Percentiles rank a stretch among this genome's conserved stretches.
phyloP scores from a whole-genome alignment of 2,329 filamentous ascomycete species.

The Apiospora rasikravindrae region DNA sequence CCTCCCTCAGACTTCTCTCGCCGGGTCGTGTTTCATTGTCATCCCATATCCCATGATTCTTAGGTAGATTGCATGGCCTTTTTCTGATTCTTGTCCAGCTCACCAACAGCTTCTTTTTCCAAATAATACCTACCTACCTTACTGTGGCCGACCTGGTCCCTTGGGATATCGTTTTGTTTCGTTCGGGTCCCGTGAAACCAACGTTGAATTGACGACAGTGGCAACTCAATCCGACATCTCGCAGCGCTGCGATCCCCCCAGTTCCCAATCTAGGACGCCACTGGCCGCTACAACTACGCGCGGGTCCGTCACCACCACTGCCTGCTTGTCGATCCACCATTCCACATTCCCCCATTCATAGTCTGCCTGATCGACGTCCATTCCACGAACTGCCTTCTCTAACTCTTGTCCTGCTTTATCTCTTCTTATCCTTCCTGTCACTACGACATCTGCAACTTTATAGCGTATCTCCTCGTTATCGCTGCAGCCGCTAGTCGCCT shows the following conservation, averaged over 20 bases:
- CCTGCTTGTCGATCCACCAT: not conserved
- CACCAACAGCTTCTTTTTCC: conserved; percentile 6
- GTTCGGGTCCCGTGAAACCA: not conserved
- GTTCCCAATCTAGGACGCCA: not conserved
- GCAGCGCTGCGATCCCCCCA: not conserved
- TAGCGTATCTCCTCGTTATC: not conserved
- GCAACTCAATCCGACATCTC: not conserved
- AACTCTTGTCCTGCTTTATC: not conserved
- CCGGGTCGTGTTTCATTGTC: conserved; percentile 8
- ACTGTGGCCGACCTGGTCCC: not conserved
- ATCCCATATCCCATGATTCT: conserved; percentile 15
- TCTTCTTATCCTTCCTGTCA: not conserved
- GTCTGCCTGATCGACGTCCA: conserved; percentile 10
- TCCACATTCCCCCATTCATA: not conserved
- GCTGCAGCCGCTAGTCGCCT: not conserved
- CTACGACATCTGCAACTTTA: not conserved
- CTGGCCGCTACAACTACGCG: not conserved
- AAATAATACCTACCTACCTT: not conserved
- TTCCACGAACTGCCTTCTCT: not conserved
- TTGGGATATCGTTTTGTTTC: not conserved
- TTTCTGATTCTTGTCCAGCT: conserved; percentile 1
- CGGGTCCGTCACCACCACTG: not conserved
- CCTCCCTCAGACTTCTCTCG: not conserved
- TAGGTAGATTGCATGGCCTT: not conserved
- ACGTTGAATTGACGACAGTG: not conserved